phyloP scores from a whole-genome alignment of 805 yeast species.

The Naumovozyma castellii region DNA sequence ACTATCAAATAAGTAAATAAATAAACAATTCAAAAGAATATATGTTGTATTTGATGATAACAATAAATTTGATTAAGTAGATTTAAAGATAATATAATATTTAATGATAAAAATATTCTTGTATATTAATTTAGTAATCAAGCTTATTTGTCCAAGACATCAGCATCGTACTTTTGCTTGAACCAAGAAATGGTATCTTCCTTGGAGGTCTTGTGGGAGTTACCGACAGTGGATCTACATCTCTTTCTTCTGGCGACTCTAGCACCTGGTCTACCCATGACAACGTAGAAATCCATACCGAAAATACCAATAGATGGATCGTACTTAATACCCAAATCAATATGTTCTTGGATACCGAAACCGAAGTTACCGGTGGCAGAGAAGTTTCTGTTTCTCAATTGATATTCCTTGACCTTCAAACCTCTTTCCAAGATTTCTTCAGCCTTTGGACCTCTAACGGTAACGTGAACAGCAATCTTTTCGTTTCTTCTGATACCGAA shows the following conservation, averaged over 20 bases:
- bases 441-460: slow-evolving; percentile 99
- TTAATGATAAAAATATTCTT: neutral
- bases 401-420: slow-evolving; percentile 98
- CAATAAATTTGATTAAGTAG: slow-evolving; percentile 2
- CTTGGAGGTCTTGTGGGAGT: slow-evolving; percentile 82
- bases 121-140: slow-evolving; percentile 1
- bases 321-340: slow-evolving; percentile 99
- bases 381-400: slow-evolving; percentile 89
- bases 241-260: slow-evolving; percentile 99
- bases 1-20: neutral
- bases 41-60: neutral
- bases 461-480: slow-evolving; percentile 98
- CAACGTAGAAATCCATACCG: slow-evolving; percentile 99
- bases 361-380: slow-evolving; percentile 99
- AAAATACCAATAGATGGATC: slow-evolving; percentile 99
- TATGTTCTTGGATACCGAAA: slow-evolving; percentile 99
- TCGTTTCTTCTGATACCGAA: slow-evolving; percentile 99
- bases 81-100: slow-evolving; percentile 1
- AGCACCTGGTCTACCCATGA: slow-evolving; percentile 98
- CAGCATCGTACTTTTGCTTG: slow-evolving; percentile 99
- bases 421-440: slow-evolving; percentile 99
- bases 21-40: neutral
- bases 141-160: slow-evolving; percentile 72
- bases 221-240: slow-evolving; percentile 79
- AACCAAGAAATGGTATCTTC: slow-evolving; percentile 97